Percentiles rank a stretch among this genome's conserved stretches.
Evolutionary conservation across 805 yeast genomes (phyloP).

Genomic region (Metschnikowia rubicola): DNA sequence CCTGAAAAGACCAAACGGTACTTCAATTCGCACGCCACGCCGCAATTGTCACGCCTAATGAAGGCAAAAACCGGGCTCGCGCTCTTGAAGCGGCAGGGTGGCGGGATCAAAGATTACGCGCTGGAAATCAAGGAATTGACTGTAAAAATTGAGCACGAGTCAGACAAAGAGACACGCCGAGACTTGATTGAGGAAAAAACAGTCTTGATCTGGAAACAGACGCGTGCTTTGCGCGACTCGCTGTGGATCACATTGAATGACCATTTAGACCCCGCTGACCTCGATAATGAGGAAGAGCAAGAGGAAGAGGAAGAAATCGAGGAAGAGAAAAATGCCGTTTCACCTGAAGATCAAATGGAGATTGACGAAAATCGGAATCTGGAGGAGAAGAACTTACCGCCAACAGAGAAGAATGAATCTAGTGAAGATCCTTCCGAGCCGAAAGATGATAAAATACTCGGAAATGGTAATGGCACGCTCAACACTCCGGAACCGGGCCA

Average conservation of each 20-base stretch:
- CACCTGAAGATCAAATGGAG: background rate
- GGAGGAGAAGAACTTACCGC: constrained; percentile 2
- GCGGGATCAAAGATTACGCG: background rate
- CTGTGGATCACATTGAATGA: constrained; percentile 11
- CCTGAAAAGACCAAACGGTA: constrained; percentile 36
- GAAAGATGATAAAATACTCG: background rate
- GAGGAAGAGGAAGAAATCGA: background rate
- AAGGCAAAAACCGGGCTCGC: constrained; percentile 31
- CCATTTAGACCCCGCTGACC: constrained; percentile 1
- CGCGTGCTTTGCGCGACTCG: constrained; percentile 14
- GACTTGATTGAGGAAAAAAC: constrained; percentile 25
- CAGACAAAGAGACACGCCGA: constrained; percentile 6
- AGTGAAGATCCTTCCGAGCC: background rate
- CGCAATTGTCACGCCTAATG: constrained; percentile 41
- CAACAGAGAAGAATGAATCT: background rate
- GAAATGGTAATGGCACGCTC: background rate
- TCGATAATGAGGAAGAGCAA: constrained; percentile 8
- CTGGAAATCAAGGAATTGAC: constrained; percentile 10
- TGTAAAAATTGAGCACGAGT: constrained; percentile 10
- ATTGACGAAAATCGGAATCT: background rate
- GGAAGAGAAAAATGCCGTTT: constrained; percentile 1
- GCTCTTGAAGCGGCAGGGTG: constrained; percentile 13
- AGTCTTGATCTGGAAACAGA: constrained; percentile 32
- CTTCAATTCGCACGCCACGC: constrained; percentile 41
- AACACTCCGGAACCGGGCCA: background rate